Base-by-base conservation (phyloP, 202 grass and related monocot genomes). In the Zoysia matrella region DNA sequence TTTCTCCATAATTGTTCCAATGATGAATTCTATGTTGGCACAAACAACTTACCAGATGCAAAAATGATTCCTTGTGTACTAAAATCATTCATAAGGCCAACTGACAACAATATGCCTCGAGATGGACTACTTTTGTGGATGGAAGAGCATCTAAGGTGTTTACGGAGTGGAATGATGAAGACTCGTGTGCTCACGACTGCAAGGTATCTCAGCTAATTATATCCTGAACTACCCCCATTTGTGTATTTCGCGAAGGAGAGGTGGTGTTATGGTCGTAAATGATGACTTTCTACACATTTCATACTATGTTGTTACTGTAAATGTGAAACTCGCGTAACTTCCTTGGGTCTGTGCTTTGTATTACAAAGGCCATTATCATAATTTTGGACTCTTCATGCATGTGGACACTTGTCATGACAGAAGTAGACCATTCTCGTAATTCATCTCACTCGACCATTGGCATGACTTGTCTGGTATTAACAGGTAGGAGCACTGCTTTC, bases 81-180 rank as follows among this genome's bases (percentile, higher is more conserved):
- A 1, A 83, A 74, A 85, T 74, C 77, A 83, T 86, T 93, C 82
- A 67, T 95, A 87, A 91, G 78, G 79, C 65, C 69, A 80, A 82
- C 60, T 53, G 47, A 72, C 71, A 80, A 40, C 82, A 80, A 90
- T 81, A 68, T 87, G 62, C 75, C 85, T 18, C 90, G 90, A 90
- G 95, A 98, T 63, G 95, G 87, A 71, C 64, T 98, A 30, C 82
- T 98, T 73, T 63, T 94, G 80, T 98, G 95, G 95, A 88, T 98
- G 50, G 95, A 98, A 87, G 92, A 98, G 67, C 92, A 98, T 69
- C 83, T 86, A 10, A 91, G 88, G 52, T 84, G 90, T 47, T 62
- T 98, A 69, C 84, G 91, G 84, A 88, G 65, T 81, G 88, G 95
- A 66, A 83, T 93, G 73, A 91, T 98, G 51, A 85, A 86, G 22